Conservation (phyloP, 495 filamentous ascomycete genomes). For the Penicillium crystallinum region DNA sequence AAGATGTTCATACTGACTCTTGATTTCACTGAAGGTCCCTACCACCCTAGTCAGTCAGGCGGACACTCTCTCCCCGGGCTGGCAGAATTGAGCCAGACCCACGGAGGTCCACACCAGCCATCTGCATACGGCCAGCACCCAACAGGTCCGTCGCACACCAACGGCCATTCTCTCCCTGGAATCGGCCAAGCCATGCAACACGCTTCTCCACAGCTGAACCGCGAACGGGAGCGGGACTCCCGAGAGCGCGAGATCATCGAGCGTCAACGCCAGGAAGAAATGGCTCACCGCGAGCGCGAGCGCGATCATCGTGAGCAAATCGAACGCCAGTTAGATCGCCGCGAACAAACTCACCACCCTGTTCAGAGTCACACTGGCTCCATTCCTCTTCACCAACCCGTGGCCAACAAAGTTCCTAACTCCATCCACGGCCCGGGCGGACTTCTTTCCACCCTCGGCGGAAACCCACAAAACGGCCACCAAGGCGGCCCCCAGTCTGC, state of each 20-base stretch:
- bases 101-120: constrained; percentile 45
- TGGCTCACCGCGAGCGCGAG: constrained; percentile 57
- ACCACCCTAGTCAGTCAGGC: constrained; percentile 42
- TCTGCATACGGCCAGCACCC: constrained; percentile 44
- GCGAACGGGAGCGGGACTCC: constrained; percentile 50
- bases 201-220: constrained; percentile 47
- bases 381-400: constrained; percentile 84
- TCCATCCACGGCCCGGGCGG: constrained; percentile 85
- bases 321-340: constrained; percentile 49
- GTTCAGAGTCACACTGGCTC: constrained; percentile 81
- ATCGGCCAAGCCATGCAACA: constrained; percentile 50
- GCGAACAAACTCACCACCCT: constrained; percentile 54
- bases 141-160: constrained; percentile 34
- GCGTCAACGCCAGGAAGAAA: constrained; percentile 53
- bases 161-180: constrained; percentile 48
- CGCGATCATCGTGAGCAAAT: constrained; percentile 33
- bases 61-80: constrained; percentile 50
- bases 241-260: constrained; percentile 46
- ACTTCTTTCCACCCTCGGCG: constrained; percentile 68
- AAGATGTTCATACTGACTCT: constrained; percentile 16
- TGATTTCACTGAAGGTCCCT: constrained; percentile 31
- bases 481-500: constrained; percentile 60
- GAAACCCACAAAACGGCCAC: constrained; percentile 46
- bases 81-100: constrained; percentile 47
- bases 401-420: constrained; percentile 72